Base-by-base conservation (phyloP, 176 grass and related monocot species). In the Zea luxurians region DNA sequence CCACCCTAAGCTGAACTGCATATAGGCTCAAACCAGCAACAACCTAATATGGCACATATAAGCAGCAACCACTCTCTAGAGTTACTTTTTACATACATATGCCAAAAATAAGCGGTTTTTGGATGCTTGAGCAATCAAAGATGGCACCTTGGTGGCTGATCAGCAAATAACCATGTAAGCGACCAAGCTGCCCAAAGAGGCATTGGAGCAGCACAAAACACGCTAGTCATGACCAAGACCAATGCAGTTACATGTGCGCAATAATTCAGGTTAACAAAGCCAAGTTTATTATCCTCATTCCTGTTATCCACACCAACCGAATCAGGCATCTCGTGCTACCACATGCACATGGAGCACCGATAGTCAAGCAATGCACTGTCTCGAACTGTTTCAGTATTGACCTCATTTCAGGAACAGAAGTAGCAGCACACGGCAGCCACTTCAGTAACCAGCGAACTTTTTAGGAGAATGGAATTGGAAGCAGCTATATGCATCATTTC, bases 1-100 rank as follows among this genome's bases (percentile, higher is more conserved):
- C 17, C 7, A 66, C 27, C 37, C 46, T 21, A 46, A 72, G 83
- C 16, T 65, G 15, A 55, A 58, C 17, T 73, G 3, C 59, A 64
- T 57, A 79, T 65, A 36, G 47, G 48, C 40, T 72, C 4, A 11
- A 42, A 47, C 48, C 11, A 73, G 48, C 18, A 85, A 74, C 37
- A 64, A 64, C 8, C 55, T 59, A 59, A 61, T 34, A 46, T 60
- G 63, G 10, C 8, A 21, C 7, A 61, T 38, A 74, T 38, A 74
- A 81, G 46, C 16, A 9, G 66, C 13, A 62, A 60, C 35, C 4
- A 7, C 1, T 11, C 40, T 82, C 10, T 73, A 5, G 27, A 68
- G 50, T 61, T 37, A 79, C 37, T 68, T 44, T 60, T 12, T 63
- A 74, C 54, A 38, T 34, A 74, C 4, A 65, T 52, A 72, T 13